phyloP scores from a whole-genome alignment of 805 yeast genomes.

The Candida namnaoensis region DNA sequence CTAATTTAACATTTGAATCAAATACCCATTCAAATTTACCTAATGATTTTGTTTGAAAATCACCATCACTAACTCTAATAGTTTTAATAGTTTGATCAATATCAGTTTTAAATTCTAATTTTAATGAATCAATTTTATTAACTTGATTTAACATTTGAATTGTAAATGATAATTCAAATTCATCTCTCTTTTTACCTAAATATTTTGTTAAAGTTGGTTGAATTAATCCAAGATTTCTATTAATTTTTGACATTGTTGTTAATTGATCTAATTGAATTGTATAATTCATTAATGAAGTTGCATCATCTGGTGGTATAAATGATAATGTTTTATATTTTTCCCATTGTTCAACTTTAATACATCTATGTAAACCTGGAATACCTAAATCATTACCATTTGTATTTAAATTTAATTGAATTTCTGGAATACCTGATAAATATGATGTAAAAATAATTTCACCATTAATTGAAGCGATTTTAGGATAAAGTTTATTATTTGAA shows the following conservation, averaged over 20 bases:
- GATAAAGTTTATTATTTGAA: constrained; percentile 21
- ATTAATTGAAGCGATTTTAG: constrained; percentile 43
- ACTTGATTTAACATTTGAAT: constrained; percentile 31
- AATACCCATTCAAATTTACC: constrained; percentile 64
- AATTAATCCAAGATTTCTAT: constrained; percentile 18
- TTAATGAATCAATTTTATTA: constrained; percentile 37
- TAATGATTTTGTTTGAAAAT: constrained; percentile 45
- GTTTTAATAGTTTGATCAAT: constrained; percentile 36
- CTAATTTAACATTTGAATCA: constrained; percentile 47
- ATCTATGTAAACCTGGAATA: constrained; percentile 60
- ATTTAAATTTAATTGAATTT: constrained; percentile 48
- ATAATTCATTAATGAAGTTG: constrained; percentile 53
- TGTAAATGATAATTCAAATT: constrained; percentile 26
- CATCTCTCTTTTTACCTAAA: constrained; percentile 26
- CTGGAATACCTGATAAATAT: constrained; percentile 73
- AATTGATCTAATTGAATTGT: constrained; percentile 38
- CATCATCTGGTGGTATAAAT: constrained; percentile 89
- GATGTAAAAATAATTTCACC: constrained; percentile 62
- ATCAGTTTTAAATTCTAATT: constrained; percentile 26
- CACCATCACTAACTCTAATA: constrained; percentile 68
- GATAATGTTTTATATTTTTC: constrained; percentile 31
- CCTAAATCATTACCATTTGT: constrained; percentile 38
- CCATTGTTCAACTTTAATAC: constrained; percentile 55
- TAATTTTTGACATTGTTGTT: constrained; percentile 9
- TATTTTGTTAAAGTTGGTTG: constrained; percentile 20